Conservation (phyloP, 148 eudicot genomes). For the Vaccinium macrocarpon region DNA sequence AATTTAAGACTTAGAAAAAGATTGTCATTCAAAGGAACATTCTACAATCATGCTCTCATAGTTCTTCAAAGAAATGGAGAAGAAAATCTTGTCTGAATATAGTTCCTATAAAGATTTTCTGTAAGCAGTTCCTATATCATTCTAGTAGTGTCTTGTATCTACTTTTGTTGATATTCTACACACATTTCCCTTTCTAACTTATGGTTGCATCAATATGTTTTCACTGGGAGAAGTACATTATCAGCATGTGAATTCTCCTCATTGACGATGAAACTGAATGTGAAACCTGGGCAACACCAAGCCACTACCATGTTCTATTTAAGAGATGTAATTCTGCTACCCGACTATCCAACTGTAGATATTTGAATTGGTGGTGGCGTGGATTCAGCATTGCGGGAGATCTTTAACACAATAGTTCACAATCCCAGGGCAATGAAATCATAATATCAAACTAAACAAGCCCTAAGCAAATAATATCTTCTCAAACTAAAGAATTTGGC, state of each 20-base stretch:
- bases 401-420: background rate
- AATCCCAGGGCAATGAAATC: background rate
- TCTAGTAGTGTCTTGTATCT: background rate
- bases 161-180: background rate
- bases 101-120: too few relatives aligned
- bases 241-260: background rate
- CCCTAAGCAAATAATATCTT: background rate
- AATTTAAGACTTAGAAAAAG: constrained; percentile 6
- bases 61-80: background rate
- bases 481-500: background rate
- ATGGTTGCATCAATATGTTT: background rate
- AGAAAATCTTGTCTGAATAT: too few relatives aligned
- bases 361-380: background rate
- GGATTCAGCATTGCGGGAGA: background rate
- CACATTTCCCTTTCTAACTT: background rate
- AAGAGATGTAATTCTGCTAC: background rate
- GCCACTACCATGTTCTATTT: background rate
- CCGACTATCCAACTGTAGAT: background rate
- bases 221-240: background rate
- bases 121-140: background rate
- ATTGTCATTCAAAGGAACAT: background rate
- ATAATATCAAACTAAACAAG: background rate
- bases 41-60: background rate
- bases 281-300: background rate
- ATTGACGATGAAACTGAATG: background rate